Conservation (phyloP, 257 asterid genomes). For the Gentiana straminea region DNA sequence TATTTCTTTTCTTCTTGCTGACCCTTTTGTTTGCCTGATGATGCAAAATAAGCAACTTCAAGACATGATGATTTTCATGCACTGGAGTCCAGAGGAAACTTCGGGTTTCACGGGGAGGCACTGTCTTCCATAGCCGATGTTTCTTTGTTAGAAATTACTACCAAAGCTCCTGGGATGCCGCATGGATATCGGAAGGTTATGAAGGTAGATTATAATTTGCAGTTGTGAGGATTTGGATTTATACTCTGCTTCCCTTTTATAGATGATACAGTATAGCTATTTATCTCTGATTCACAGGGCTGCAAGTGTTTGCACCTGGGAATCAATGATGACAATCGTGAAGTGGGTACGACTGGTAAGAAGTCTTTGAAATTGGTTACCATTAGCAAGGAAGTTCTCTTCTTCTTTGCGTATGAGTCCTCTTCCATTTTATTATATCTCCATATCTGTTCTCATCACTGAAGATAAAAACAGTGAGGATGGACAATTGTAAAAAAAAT, state of each 20-base stretch:
- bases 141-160: constrained; percentile 69
- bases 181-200: constrained; percentile 82
- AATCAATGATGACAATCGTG: constrained; percentile 59
- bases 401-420: too few relatives aligned
- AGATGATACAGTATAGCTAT: constrained; percentile 4
- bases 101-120: constrained; percentile 72
- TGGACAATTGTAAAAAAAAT: too few relatives aligned
- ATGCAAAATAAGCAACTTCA: constrained; percentile 57
- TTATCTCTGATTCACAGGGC: constrained; percentile 32
- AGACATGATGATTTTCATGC: constrained; percentile 34
- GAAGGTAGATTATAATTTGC: constrained; percentile 39
- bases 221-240: neutral
- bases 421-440: too few relatives aligned
- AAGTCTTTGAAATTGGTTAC: neutral
- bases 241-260: neutral
- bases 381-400: too few relatives aligned
- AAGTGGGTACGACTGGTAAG: constrained; percentile 80
- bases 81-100: constrained; percentile 29
- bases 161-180: constrained; percentile 80
- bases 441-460: too few relatives aligned
- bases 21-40: constrained; percentile 13
- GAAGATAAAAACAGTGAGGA: too few relatives aligned
- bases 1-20: constrained; percentile 2
- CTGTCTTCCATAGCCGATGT: constrained; percentile 76
- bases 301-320: constrained; percentile 73